Conservation (phyloP, 129 eudicot species). For the Deinandra increscens region DNA sequence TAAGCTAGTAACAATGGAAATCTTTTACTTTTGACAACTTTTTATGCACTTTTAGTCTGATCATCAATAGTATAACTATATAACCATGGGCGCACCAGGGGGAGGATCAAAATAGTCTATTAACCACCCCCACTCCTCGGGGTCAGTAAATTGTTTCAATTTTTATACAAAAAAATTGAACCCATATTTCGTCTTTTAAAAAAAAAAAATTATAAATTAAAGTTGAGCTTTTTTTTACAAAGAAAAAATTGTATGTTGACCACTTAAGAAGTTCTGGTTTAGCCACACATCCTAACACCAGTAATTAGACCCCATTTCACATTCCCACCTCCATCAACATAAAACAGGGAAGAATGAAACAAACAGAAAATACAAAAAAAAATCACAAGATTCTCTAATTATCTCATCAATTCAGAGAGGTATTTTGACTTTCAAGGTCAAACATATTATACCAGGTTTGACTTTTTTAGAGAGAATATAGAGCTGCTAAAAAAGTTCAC, state of each 20-base stretch:
- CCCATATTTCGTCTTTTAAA: no score
- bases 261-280: no score
- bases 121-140: no score
- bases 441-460: neutral
- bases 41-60: neutral
- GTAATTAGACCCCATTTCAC: slow-evolving; percentile 4
- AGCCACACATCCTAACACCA: slow-evolving; percentile 13
- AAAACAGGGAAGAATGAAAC: neutral
- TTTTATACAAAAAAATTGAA: neutral
- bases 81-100: no score
- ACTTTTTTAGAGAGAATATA: no score
- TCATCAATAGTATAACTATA: neutral
- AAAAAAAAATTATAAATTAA: no score
- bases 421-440: neutral
- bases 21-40: neutral
- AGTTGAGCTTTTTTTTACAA: no score
- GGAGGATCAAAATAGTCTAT: no score
- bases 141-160: no score
- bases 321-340: neutral
- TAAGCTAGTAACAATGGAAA: neutral
- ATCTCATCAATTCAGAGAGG: neutral
- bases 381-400: neutral
- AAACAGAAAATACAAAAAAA: neutral
- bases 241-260: no score
- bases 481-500: no score